Percentiles rank a stretch among this genome's conserved stretches.
Evolutionary conservation across 768 basidiomycete genomes (phyloP).

Genomic region (Pisolithus marmoratus): DNA sequence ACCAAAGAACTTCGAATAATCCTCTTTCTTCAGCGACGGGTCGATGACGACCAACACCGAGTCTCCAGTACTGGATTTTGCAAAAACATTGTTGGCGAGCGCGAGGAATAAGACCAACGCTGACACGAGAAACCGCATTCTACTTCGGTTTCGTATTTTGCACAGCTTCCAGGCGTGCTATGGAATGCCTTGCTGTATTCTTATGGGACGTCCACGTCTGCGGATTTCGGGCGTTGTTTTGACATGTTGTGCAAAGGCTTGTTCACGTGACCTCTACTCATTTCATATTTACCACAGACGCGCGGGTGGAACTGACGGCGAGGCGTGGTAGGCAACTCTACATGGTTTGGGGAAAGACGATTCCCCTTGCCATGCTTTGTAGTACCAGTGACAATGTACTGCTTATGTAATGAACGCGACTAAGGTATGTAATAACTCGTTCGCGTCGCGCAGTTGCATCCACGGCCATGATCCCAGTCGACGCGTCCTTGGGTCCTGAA

Average conservation of each 20-base stretch:
- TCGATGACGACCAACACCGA: slow-evolving; percentile 85
- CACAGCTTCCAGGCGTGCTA: no score
- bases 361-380: no score
- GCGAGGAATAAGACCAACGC: slow-evolving; percentile 25
- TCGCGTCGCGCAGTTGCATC: no score
- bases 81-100: slow-evolving; percentile 25
- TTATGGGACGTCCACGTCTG: neutral
- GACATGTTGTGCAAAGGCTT: no score
- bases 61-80: slow-evolving; percentile 76
- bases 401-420: no score
- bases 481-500: slow-evolving; percentile 3
- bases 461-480: neutral
- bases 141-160: neutral
- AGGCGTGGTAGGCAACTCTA: no score
- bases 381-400: no score
- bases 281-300: no score
- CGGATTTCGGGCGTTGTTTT: neutral
- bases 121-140: slow-evolving; percentile 25
- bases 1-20: slow-evolving; percentile 80
- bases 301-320: no score
- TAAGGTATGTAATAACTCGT: no score
- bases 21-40: slow-evolving; percentile 51
- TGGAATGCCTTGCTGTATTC: neutral
- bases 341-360: no score
- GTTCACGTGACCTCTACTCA: no score